Conservation (phyloP, 352 stramenopile genomes). For the Globisporangium abappressorium region DNA sequence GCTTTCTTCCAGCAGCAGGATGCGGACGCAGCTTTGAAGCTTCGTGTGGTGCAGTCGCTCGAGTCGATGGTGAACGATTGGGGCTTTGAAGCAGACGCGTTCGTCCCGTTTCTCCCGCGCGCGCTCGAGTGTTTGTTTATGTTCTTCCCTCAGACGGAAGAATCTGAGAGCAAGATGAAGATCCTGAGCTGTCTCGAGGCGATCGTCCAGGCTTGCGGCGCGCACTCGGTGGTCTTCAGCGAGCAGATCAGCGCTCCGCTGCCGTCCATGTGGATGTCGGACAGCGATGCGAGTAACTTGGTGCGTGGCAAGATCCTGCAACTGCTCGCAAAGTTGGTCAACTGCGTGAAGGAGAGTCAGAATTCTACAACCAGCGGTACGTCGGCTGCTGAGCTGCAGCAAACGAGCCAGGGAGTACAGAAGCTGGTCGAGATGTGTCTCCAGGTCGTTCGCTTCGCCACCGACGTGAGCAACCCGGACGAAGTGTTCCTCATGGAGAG, state of each 20-base stretch:
- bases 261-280: conserved; percentile 66
- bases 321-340: conserved; percentile 64
- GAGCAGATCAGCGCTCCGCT: conserved; percentile 69
- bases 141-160: conserved; percentile 61
- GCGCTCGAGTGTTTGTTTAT: conserved; percentile 60
- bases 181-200: conserved; percentile 68
- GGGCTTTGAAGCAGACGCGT: conserved; percentile 73
- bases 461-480: conserved; percentile 76
- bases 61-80: conserved; percentile 81
- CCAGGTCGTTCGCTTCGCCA: conserved; percentile 66
- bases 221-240: conserved; percentile 40
- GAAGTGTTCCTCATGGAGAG: conserved; percentile 86
- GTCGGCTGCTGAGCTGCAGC: conserved; percentile 1
- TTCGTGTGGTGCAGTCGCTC: conserved; percentile 73
- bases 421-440: conserved; percentile 67
- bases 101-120: conserved; percentile 61
- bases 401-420: conserved; percentile 21
- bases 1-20: conserved; percentile 28
- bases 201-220: conserved; percentile 62
- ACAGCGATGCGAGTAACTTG: conserved; percentile 75
- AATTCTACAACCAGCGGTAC: neutral
- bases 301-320: conserved; percentile 81
- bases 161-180: conserved; percentile 81
- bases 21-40: conserved; percentile 60
- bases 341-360: conserved; percentile 47